These are phyloP conservation scores for Microsporum ferrugineum DNA, from an alignment of 2,329 filamentous ascomycete species.

Conservation along the genomic window DNA sequence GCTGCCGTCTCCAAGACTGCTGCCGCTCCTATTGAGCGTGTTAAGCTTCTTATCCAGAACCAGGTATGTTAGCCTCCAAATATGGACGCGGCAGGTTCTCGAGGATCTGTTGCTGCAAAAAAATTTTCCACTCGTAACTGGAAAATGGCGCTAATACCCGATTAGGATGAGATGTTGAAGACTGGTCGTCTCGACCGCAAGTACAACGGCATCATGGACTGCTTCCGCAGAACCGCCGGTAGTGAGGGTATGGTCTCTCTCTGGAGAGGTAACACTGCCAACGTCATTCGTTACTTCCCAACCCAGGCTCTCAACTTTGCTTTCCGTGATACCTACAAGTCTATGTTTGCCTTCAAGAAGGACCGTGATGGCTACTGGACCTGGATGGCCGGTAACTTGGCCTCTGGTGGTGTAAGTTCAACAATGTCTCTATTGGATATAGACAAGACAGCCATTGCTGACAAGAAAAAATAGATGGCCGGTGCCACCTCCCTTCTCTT, in stretches of 20 bases:
- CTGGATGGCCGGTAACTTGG: conserved; percentile 99
- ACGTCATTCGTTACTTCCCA: conserved; percentile 99
- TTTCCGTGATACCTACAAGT: conserved; percentile 99
- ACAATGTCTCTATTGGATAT: too few species aligned
- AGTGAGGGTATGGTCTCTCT: conserved; percentile 89
- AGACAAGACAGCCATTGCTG: background rate
- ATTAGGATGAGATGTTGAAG: conserved; percentile 99
- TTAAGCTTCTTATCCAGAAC: conserved; percentile 99
- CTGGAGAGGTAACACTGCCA: conserved; percentile 99
- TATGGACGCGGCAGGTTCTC: background rate
- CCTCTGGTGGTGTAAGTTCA: conserved; percentile 89
- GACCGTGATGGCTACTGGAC: conserved; percentile 93
- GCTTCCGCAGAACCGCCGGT: conserved; percentile 83
- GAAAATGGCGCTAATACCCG: conserved; percentile 5
- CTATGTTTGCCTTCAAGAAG: conserved; percentile 99
- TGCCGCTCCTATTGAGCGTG: conserved; percentile 99
- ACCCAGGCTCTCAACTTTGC: conserved; percentile 99
- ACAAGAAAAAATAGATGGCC: conserved; percentile 52
- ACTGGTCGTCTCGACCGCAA: conserved; percentile 94
- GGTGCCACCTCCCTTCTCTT: conserved; percentile 99
- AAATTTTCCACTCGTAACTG: background rate
- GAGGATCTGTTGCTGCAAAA: background rate
- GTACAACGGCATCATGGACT: conserved; percentile 87
- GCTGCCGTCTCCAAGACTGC: conserved; percentile 99
- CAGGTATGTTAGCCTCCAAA: conserved; percentile 54